A percentile compares a stretch with the other conserved stretches of the same genome.
Conservation (phyloP, 805 yeast genomes). For the Tanozyma kutaoensis region DNA sequence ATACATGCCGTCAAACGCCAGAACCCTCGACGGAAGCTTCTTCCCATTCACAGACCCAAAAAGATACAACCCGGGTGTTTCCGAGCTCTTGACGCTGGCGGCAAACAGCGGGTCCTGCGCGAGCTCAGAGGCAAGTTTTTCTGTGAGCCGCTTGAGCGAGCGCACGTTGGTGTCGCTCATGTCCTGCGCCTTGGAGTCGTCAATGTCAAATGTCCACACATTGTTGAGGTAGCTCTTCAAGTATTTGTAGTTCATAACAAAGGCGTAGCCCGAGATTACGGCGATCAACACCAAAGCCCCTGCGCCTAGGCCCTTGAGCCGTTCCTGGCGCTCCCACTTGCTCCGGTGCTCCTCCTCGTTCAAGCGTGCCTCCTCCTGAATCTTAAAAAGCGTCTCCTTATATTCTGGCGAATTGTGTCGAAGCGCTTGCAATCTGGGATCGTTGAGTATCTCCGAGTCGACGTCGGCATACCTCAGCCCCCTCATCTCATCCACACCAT, state of each 20-base stretch:
- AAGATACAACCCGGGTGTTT: conserved; percentile 20
- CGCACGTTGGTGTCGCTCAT: conserved; percentile 17
- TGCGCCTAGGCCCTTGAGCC: conserved; percentile 28
- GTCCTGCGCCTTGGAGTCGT: conserved; percentile 21
- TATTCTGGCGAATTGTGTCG: conserved; percentile 22
- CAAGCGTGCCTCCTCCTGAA: conserved; percentile 13
- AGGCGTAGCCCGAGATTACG: conserved; percentile 26
- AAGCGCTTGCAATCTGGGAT: conserved; percentile 16
- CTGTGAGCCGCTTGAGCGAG: conserved; percentile 11
- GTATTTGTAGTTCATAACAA: conserved; percentile 27
- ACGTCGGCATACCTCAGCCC: too few relatives aligned
- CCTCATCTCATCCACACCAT: conserved; percentile 9
- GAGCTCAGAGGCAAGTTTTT: conserved; percentile 12
- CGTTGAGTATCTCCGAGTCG: conserved; percentile 13
- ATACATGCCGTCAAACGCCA: conserved; percentile 47
- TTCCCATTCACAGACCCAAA: conserved; percentile 19
- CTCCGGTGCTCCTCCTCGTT: conserved; percentile 14
- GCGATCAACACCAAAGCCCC: conserved; percentile 29
- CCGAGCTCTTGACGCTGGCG: conserved; percentile 10
- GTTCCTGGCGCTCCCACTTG: conserved; percentile 26
- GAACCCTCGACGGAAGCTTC: conserved; percentile 44
- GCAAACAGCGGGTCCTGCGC: conserved; percentile 7
- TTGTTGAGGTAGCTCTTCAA: conserved; percentile 20
- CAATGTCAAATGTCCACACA: conserved; percentile 21
- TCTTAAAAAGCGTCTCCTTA: conserved; percentile 14